A percentile compares a stretch with the other conserved stretches of the same genome.
Conservation (phyloP, 2,329 filamentous ascomycete species). For the Xylariales sp. region DNA sequence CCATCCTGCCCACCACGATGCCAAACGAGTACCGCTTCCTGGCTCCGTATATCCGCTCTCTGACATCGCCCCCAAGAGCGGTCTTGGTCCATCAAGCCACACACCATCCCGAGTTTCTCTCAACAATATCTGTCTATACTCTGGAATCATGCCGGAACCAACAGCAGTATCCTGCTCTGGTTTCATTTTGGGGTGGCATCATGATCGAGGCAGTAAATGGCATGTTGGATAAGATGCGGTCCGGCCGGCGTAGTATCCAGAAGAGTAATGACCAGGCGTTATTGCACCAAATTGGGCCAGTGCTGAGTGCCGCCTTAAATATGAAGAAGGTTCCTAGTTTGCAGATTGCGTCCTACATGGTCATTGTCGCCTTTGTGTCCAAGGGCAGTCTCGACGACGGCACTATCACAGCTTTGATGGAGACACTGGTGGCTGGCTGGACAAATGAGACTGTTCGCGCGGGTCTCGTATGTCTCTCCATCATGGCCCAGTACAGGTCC, state of each 20-base stretch:
- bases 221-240: constrained; percentile 72
- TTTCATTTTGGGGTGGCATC: constrained; percentile 89
- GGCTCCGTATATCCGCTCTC: constrained; percentile 75
- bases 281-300: constrained; percentile 58
- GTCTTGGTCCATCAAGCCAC: constrained; percentile 79
- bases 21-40: constrained; percentile 78
- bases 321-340: constrained; percentile 73
- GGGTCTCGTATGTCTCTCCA: constrained; percentile 73
- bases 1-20: constrained; percentile 74
- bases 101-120: constrained; percentile 71
- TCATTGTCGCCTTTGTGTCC: constrained; percentile 77
- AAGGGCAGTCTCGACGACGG: constrained; percentile 76
- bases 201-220: constrained; percentile 80
- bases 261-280: constrained; percentile 77
- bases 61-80: constrained; percentile 71
- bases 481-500: constrained; percentile 75
- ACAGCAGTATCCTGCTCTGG: constrained; percentile 69
- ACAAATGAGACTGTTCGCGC: constrained; percentile 66
- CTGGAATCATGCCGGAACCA: constrained; percentile 66
- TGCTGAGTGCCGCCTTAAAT: constrained; percentile 73
- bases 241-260: constrained; percentile 71
- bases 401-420: constrained; percentile 83
- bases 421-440: constrained; percentile 77
- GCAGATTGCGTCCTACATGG: constrained; percentile 86
- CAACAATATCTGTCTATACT: constrained; percentile 72